These are phyloP conservation scores for Cyphellophora europaea DNA, from an alignment of 2,329 filamentous ascomycete species.

Conservation along the genomic window DNA sequence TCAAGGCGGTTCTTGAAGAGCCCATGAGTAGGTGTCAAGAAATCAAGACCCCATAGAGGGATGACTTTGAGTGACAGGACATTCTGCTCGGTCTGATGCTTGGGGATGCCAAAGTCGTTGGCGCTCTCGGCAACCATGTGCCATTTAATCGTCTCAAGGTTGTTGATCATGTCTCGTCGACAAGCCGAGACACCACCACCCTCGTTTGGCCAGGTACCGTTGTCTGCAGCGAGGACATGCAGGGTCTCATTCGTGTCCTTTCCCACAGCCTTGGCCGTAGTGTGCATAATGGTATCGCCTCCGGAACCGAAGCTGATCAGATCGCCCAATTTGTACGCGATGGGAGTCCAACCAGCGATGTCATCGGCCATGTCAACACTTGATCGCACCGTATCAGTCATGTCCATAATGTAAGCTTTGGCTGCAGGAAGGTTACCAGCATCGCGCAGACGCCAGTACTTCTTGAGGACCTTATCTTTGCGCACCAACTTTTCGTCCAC, in stretches of 20 bases:
- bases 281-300: slow-evolving; percentile 44
- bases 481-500: slow-evolving; percentile 42
- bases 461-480: slow-evolving; percentile 33
- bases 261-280: slow-evolving; percentile 36
- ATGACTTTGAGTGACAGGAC: slow-evolving; percentile 46
- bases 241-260: slow-evolving; percentile 40
- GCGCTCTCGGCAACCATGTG: slow-evolving; percentile 47
- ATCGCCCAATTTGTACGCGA: slow-evolving; percentile 43
- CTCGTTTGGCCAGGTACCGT: slow-evolving; percentile 44
- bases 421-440: slow-evolving; percentile 33
- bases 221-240: slow-evolving; percentile 44
- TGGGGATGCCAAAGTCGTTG: slow-evolving; percentile 46
- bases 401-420: slow-evolving; percentile 33
- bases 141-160: slow-evolving; percentile 43
- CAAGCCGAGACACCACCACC: slow-evolving; percentile 48
- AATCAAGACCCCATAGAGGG: slow-evolving; percentile 47
- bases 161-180: slow-evolving; percentile 46
- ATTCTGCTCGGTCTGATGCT: slow-evolving; percentile 47
- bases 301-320: slow-evolving; percentile 43
- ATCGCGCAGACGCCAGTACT: slow-evolving; percentile 38
- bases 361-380: slow-evolving; percentile 43
- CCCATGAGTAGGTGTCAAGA: slow-evolving; percentile 43
- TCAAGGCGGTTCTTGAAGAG: slow-evolving; percentile 46
- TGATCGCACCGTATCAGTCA: slow-evolving; percentile 42
- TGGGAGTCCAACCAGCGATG: slow-evolving; percentile 43